Evolutionary conservation across 176 grass and related monocot genomes (phyloP).

Genomic region (Coix lacrymajobi): DNA sequence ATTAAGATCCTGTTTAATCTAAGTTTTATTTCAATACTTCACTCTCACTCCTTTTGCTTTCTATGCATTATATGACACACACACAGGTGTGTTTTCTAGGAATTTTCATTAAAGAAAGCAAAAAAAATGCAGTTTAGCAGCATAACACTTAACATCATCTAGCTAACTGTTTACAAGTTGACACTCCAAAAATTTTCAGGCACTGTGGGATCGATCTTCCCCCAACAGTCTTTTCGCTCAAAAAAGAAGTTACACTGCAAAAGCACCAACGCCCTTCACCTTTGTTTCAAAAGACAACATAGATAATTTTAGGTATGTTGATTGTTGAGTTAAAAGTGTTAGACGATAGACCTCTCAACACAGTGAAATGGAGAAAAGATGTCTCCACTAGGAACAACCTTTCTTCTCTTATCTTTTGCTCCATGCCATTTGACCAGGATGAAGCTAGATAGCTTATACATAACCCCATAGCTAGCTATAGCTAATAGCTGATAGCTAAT

Average conservation of each 20-base stretch:
- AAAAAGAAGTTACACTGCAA: too few species aligned
- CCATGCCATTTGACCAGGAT: neutral
- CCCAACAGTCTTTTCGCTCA: too few species aligned
- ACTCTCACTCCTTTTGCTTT: neutral
- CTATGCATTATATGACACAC: neutral
- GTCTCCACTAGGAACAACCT: constrained; percentile 5
- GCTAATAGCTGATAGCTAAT: too few species aligned
- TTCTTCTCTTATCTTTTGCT: neutral
- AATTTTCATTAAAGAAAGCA: neutral
- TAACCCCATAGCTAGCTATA: neutral
- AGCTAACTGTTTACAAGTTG: neutral
- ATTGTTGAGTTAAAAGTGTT: neutral
- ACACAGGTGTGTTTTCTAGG: neutral
- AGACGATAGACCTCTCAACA: neutral
- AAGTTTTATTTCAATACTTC: too few species aligned
- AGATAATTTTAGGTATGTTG: neutral
- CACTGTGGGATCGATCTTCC: too few species aligned
- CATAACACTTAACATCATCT: neutral
- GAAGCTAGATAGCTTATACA: neutral
- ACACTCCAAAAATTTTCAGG: too few species aligned
- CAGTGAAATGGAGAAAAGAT: neutral
- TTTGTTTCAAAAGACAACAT: neutral
- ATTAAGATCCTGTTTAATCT: too few species aligned
- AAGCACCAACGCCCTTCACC: neutral
- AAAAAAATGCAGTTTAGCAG: neutral